Evolutionary conservation across 345 rosid species (phyloP), one percentile per base, ranked within the genome.

Genomic region (Hibiscus syriacus): DNA sequence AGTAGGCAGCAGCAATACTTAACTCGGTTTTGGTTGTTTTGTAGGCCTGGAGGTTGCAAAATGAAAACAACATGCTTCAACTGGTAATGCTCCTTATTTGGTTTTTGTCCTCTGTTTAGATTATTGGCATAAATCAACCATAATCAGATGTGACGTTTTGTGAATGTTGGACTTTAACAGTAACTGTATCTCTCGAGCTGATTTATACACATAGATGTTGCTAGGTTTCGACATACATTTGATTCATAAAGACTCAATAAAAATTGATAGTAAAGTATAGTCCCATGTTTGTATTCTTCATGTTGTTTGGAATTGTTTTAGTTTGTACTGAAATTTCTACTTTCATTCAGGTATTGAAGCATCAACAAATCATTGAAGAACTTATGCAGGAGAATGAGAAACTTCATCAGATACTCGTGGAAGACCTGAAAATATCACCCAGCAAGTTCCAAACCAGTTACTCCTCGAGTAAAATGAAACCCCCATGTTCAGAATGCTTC

Each of bases 31-130:
- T 63, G 39, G n/a, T 46, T 46, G 10, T 11, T 56, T 68, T 76
- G 64, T 79, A 90, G 97, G 86, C 57, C 39, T 79, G 85, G 50
- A 83, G 72, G 49, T 68, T 91, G 81, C 81, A 58, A 67, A 79
- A 86, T 34, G 97, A 86, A 79, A 91, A 90, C 76, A 80, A 78
- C 70, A 43, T 94, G 87, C 95, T 94, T 77, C 89, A 91, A 60
- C 84, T 84, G 99, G 97, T 94, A 87, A 81, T 26, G 12, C 79
- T 56, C 59, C 55, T 4, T 25, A 27, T 26, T 23, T 36, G 4
- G 17, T 25, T 71, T n/a, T 55, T 38, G 12, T 6, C 10, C 9
- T 0, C 12, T 38, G 13, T 13, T 38, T 8, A 38, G 12, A 38
- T 38, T 38, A 10, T 38, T 38, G 10, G 41, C 41, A 38, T 9